Evolutionary conservation across 139 green algal species (phyloP), one percentile per base, ranked within the genome.

Genomic region (Eudorina sp.): DNA sequence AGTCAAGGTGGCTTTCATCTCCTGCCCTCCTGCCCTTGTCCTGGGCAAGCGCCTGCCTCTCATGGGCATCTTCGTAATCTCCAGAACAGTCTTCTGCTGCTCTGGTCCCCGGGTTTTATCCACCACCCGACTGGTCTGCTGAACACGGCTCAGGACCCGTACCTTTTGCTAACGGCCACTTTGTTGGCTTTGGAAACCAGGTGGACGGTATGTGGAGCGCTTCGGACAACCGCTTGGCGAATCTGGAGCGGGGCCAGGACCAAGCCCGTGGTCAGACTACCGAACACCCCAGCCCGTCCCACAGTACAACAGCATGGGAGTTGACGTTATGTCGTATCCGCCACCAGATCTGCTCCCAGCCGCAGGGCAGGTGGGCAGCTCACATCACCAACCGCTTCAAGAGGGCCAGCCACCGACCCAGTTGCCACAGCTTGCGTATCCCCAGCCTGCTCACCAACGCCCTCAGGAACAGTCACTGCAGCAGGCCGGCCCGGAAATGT

Each of bases 131-230:
- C 29, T n/a, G 4, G 8, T 21, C 62, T 72, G 62, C 36, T 23
- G 19, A 79, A 79, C n/a, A 79, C 13, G 70, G 70, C 41, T 43
- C 45, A 62, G 73, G n/a, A n/a, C n/a, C n/a, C 73, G 8, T 64
- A 45, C 4, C 31, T 46, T 34, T 51, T 81, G 48, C 75, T 83
- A 83, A 83, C 75, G 75, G 75, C 75, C 75, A 83, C 75, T 55
- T 83, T 83, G 75, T 83, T 68, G 75, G 75, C 75, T 83, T 72
- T 84, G 53, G 53, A 84, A 60, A 60, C 77, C 77, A 84, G 77
- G 77, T 84, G 77, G 53, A 72, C 53, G 53, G 0, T 23, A 51
- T 60, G 48, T n/a, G 45, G 73, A 81, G 75, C 75, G 16, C 75
- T 83, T 66, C 75, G 75, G 75, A 68, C n/a, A 51, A 68, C 75